phyloP scores from a whole-genome alignment of 106 monocot species.

The Platanthera guangdongensis region DNA sequence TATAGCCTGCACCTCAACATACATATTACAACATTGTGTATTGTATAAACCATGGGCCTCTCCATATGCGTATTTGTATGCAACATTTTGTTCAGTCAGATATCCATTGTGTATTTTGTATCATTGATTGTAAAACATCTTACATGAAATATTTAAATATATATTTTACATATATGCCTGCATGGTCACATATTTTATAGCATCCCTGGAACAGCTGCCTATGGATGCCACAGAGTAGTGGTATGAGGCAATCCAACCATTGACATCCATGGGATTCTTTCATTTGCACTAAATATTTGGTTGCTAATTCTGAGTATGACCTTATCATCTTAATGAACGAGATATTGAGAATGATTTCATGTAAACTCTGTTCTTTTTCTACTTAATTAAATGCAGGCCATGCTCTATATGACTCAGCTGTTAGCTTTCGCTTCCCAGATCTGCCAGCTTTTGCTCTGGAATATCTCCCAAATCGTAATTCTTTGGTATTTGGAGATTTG shows the following conservation, averaged over 20 bases:
- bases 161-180: background rate
- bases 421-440: slow-evolving; percentile 55
- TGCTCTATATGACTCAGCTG: slow-evolving; percentile 70
- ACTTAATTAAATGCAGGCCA: slow-evolving; percentile 34
- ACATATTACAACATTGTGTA: too few relatives aligned
- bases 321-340: background rate
- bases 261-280: background rate
- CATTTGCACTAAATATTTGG: background rate
- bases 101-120: background rate
- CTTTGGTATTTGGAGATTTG: slow-evolving; percentile 79
- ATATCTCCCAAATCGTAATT: slow-evolving; percentile 85
- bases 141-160: background rate
- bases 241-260: background rate
- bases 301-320: background rate
- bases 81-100: background rate
- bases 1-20: too few relatives aligned
- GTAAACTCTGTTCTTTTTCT: background rate
- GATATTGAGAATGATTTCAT: background rate
- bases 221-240: background rate
- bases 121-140: background rate
- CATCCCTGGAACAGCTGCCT: background rate
- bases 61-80: background rate
- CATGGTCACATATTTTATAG: background rate
- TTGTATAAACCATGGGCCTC: too few relatives aligned
- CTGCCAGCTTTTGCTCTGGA: slow-evolving; percentile 96